Conservation (phyloP, 352 stramenopile species). For the Globisporangium nunn region DNA sequence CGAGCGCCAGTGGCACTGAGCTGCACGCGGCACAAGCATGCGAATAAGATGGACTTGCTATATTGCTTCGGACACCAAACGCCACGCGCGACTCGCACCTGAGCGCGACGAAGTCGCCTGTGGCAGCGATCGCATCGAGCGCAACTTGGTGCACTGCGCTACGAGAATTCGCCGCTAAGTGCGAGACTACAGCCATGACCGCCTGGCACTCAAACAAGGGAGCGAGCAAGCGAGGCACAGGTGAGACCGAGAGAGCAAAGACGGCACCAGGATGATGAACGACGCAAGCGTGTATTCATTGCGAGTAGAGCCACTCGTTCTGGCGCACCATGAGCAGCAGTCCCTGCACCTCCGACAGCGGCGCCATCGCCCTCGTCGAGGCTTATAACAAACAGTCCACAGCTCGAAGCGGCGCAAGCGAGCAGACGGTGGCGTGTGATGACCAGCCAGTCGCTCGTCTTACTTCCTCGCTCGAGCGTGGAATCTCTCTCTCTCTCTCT, state of each 20-base stretch:
- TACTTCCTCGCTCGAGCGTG: too few species aligned
- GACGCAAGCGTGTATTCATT: constrained; percentile 1
- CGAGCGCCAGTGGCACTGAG: constrained; percentile 16
- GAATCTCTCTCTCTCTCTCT: too few species aligned
- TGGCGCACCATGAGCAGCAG: constrained; percentile 13
- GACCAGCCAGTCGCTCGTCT: background rate
- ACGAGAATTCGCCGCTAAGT: background rate
- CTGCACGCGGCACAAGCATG: constrained; percentile 4
- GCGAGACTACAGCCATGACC: background rate
- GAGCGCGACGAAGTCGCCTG: constrained; percentile 14
- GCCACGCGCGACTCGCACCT: constrained; percentile 5
- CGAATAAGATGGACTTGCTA: background rate
- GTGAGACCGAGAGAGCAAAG: background rate
- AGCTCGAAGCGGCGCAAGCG: background rate
- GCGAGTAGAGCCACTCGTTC: background rate
- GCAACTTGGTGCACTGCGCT: background rate
- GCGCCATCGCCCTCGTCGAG: background rate
- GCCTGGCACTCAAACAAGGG: background rate
- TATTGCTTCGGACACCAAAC: background rate
- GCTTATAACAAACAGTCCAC: background rate
- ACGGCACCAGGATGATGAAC: background rate
- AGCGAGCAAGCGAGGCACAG: background rate
- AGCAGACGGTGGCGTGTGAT: background rate
- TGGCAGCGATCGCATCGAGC: background rate
- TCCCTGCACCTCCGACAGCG: constrained; percentile 9